These are phyloP conservation scores for Aureobasidium sp. DNA, from an alignment of 2,329 filamentous ascomycete species.

Conservation along the genomic window DNA sequence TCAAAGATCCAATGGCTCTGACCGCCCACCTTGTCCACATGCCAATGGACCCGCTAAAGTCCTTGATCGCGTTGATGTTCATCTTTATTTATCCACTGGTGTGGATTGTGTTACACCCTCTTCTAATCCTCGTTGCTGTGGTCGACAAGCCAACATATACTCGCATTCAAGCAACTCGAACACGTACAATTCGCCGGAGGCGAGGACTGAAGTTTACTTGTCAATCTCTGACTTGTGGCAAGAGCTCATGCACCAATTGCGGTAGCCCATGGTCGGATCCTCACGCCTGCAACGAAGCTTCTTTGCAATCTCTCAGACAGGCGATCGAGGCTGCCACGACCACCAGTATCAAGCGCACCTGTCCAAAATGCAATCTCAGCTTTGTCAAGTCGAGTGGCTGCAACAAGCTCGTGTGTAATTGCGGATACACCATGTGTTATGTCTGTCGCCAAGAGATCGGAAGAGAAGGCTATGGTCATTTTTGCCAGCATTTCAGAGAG, in stretches of 20 bases:
- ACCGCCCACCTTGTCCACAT: slow-evolving; percentile 23
- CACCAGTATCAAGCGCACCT: slow-evolving; percentile 88
- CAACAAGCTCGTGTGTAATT: slow-evolving; percentile 93
- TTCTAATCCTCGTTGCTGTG: slow-evolving; percentile 27
- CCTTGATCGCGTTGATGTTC: slow-evolving; percentile 41
- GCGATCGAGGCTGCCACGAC: slow-evolving; percentile 91
- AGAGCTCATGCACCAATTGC: slow-evolving; percentile 73
- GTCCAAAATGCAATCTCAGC: slow-evolving; percentile 79
- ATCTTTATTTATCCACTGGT: slow-evolving; percentile 48
- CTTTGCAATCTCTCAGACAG: slow-evolving; percentile 71
- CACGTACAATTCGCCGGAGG: slow-evolving; percentile 59
- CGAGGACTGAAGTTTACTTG: slow-evolving; percentile 74
- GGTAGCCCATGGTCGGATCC: slow-evolving; percentile 77
- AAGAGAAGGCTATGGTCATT: slow-evolving; percentile 78
- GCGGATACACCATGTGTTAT: slow-evolving; percentile 97
- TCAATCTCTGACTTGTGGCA: slow-evolving; percentile 57
- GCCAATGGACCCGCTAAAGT: slow-evolving; percentile 21
- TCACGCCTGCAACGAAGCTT: slow-evolving; percentile 82
- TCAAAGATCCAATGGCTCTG: slow-evolving; percentile 41
- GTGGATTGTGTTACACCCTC: slow-evolving; percentile 39
- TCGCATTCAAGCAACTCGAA: slow-evolving; percentile 52
- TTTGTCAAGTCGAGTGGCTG: slow-evolving; percentile 93
- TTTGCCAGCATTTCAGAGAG: slow-evolving; percentile 89
- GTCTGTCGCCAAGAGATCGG: slow-evolving; percentile 64
- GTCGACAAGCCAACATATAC: slow-evolving; percentile 23